Evolutionary conservation across 345 rosid species (phyloP).

Genomic region (Carallia pectinifolia): DNA sequence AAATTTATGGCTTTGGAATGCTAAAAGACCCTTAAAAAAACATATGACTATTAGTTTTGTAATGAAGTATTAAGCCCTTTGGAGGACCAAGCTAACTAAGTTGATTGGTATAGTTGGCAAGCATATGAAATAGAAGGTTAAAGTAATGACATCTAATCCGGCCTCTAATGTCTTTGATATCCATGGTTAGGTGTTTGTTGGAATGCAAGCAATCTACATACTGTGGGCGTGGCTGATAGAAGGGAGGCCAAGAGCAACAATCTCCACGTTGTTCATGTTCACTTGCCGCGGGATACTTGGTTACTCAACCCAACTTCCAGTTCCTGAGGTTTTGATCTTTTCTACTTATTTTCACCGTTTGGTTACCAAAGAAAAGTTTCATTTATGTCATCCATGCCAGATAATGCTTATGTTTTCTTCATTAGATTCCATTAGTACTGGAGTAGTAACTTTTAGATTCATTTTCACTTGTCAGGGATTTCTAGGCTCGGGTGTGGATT

Average conservation of each 20-base stretch:
- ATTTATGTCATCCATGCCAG: no score
- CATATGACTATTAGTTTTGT: no score
- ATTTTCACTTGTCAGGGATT: conserved; percentile 49
- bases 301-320: conserved; percentile 89
- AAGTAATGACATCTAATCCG: not conserved
- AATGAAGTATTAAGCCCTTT: no score
- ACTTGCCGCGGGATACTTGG: conserved; percentile 97
- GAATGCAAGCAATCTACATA: conserved; percentile 75
- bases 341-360: not conserved
- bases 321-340: conserved; percentile 57
- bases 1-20: no score
- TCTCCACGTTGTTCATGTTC: conserved; percentile 90
- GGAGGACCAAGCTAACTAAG: no score
- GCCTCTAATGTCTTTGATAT: not conserved
- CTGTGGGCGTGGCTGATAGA: conserved; percentile 81
- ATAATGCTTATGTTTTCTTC: no score
- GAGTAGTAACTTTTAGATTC: no score
- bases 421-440: no score
- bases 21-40: no score
- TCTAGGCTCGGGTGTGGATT: conserved; percentile 87
- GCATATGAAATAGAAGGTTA: not conserved
- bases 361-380: no score
- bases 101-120: not conserved
- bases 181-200: conserved; percentile 68
- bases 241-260: conserved; percentile 78